Evolutionary conservation across 2,329 filamentous ascomycete species (phyloP), one percentile per base, ranked within the genome.

Genomic region (Drechslerella coelobrocha): DNA sequence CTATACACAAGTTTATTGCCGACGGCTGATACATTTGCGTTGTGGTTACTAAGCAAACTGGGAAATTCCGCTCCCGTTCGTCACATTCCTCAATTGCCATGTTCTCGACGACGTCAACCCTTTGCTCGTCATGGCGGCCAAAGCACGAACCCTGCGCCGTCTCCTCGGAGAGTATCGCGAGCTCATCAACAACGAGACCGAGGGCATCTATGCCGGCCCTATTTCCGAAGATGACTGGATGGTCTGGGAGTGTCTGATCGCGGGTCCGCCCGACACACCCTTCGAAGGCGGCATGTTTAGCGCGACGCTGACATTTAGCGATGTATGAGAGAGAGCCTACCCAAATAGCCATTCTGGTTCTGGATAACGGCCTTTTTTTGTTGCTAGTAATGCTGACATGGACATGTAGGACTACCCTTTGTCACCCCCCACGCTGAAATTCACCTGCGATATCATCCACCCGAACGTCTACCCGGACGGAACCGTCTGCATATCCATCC

Each of bases 271-370:
- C 77, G 94, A 89, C 73, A 99, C 94, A 1, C 94, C 94, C 0
- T 99, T 96, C 76, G 93, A 96, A 82, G 93, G 92, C 68, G 94
- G 94, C 57, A 87, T 99, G 68, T 99, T 97, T 79, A 91, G 92
- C 43, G 94, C 94, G 24, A 92, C 96, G 80, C 86, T 99, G 76
- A 92, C 89, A 77, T 99, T 99, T 77, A 93, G 94, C 4, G 90
- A 90, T 60, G 75, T 75, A 72, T 21, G 41, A 21, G 19, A 6
- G 19, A 54, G 34, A 62, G 9, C 19, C 27, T 48, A n/a, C 52
- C 17, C 6, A 12, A 23, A 9, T 9, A 27, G 34, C 23, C 17
- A 29, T 29, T n/a, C 41, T 47, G 26, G 31, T 45, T 19, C 5
- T 10, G 47, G 14, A 10, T 12, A 9, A 2, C n/a, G 19, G 8